Base-by-base conservation (phyloP, 2,329 filamentous ascomycete genomes). In the Exophiala oligosperma region DNA sequence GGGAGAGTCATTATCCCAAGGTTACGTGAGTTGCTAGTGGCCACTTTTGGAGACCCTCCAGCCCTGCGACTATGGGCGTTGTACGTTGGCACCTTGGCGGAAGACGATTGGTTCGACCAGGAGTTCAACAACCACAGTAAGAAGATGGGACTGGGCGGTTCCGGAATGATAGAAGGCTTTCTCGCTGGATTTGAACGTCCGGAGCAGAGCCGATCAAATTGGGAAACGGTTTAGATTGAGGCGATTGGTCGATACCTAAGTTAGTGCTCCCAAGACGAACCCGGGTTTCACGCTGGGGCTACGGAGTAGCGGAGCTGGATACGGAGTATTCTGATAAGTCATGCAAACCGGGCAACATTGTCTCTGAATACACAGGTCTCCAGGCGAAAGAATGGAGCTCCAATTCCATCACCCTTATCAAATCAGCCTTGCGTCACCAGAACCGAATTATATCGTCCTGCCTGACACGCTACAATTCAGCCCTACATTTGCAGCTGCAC, bases 81-180 rank as follows among this genome's bases (percentile, higher is more conserved):
- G 8, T 49, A 17, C 11, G 49, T 53, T 23, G 55, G 55, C 5
- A 49, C 29, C 21, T 35, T 49, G 43, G 50, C 55, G 11, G 49
- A 43, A 4, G 49, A 57, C 43, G 21, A 21, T 12, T 53, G 55
- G 49, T 57, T 57, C 43, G n/a, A 49, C 17, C 14, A 57, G 24
- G 49, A 57, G 32, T 49, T 57, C 55, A 41, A 24, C 14, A 41
- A 17, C 9, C 55, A 52, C n/a, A 32, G 26, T 7, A 12, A 41
- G 6, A 17, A 12, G 9, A 14, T 49, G 23, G 49, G 43, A 7
- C 23, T 57, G 9, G 9, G 28, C 29, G 12, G 23, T 17, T 21
- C 40, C 40, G 40, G 6, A 17, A 23, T 23, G 40, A 9, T 43
- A 17, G 3, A 23, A n/a, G 40, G 40, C 6, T 43, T 43, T 43